Evolutionary conservation across 257 asterid species (phyloP).

Genomic region (Linaria vulgaris): DNA sequence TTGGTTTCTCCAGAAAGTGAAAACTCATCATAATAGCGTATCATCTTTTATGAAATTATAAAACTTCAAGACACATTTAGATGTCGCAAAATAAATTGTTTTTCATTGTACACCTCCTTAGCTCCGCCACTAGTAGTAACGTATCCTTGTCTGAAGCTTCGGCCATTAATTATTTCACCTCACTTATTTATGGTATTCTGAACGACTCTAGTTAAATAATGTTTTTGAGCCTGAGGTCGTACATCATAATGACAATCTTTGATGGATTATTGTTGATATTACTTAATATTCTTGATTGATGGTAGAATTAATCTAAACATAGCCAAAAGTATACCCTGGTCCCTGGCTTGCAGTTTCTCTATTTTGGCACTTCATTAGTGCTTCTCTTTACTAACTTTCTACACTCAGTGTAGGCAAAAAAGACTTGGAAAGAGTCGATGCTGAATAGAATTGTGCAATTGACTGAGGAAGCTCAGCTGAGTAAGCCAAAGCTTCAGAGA

Average conservation of each 20-base stretch:
- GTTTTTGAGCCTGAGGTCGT: not conserved
- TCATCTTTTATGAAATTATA: no score
- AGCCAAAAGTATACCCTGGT: conserved; percentile 7
- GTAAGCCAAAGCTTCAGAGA: conserved; percentile 96
- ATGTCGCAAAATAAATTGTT: no score
- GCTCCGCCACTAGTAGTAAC: no score
- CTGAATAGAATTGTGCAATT: conserved; percentile 84
- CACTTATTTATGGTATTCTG: not conserved
- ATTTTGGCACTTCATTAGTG: conserved; percentile 9
- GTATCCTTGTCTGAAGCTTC: conserved; percentile 10
- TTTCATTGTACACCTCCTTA: no score
- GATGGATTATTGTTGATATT: conserved; percentile 8
- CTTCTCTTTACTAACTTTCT: conserved; percentile 20
- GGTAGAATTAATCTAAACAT: not conserved
- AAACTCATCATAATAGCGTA: no score
- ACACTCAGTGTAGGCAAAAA: conserved; percentile 63
- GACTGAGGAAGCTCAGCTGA: conserved; percentile 97
- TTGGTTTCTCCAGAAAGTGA: no score
- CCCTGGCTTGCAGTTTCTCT: conserved; percentile 14
- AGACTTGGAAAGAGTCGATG: conserved; percentile 94
- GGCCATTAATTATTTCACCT: conserved; percentile 5
- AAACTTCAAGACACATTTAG: no score
- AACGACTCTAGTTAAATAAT: not conserved
- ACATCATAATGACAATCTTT: not conserved
- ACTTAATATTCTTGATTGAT: not conserved